phyloP scores from a whole-genome alignment of 345 rosid species.

The Lenwebbia sp. region DNA sequence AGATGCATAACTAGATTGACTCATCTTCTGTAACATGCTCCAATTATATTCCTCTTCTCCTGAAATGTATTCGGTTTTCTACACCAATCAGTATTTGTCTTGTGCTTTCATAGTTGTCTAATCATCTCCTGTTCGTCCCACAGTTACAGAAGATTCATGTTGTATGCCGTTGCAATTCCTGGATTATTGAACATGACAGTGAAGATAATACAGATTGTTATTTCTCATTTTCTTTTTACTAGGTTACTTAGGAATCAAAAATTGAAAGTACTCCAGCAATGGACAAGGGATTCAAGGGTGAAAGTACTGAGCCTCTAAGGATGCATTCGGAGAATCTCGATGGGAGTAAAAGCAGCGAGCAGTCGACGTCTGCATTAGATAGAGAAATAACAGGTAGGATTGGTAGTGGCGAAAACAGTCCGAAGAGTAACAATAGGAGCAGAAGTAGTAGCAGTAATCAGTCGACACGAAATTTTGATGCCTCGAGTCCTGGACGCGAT shows the following conservation, averaged over 20 bases:
- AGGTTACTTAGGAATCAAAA: not conserved
- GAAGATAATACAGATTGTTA: not conserved
- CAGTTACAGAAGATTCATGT: not conserved
- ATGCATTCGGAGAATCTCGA: not conserved
- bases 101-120: not conserved
- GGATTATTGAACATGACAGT: not conserved
- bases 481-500: not conserved
- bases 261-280: not conserved
- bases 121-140: not conserved
- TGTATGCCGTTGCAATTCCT: not conserved
- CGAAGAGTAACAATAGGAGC: not conserved
- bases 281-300: not conserved
- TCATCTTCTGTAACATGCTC: not conserved
- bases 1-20: not conserved
- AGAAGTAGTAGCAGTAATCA: constrained; percentile 4
- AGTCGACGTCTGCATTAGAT: constrained; percentile 7
- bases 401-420: not conserved
- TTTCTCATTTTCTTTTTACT: not conserved
- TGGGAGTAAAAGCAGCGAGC: not conserved
- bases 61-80: not conserved
- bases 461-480: not conserved
- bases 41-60: not conserved
- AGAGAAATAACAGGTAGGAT: not conserved
- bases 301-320: constrained; percentile 4
- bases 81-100: not conserved